These are phyloP conservation scores for Leishmania aethiopica DNA, from an alignment of 208 protist species.

Conservation along the genomic window DNA sequence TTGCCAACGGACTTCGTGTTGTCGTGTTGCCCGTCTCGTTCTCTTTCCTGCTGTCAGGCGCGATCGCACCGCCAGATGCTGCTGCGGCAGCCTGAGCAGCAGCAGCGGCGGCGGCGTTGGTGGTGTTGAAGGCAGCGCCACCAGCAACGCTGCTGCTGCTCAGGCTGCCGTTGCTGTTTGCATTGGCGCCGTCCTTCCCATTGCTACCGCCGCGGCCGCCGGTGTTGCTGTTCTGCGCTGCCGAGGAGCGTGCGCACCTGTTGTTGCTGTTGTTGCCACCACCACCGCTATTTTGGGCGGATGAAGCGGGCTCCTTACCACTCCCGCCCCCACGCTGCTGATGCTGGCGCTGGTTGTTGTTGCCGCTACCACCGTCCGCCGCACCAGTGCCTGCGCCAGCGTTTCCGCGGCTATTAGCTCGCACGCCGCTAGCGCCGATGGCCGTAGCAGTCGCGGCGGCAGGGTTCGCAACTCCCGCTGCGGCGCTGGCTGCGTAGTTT, in stretches of 20 bases:
- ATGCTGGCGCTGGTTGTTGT: slow-evolving; percentile 12
- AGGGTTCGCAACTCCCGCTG: neutral
- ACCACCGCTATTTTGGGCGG: neutral
- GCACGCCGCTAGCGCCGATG: neutral
- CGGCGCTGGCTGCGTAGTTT: neutral
- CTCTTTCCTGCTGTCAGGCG: neutral
- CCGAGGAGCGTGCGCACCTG: neutral
- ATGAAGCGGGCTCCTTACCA: neutral
- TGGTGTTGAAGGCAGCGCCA: neutral
- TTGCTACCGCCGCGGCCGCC: slow-evolving; percentile 7
- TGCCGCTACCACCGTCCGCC: slow-evolving; percentile 3
- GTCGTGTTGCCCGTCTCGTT: neutral
- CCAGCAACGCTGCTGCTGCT: neutral
- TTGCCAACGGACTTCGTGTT: neutral
- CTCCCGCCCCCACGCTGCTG: slow-evolving; percentile 1
- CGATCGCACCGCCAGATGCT: neutral
- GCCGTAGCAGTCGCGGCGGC: neutral
- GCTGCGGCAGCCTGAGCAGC: neutral
- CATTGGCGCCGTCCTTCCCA: neutral
- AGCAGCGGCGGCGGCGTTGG: neutral
- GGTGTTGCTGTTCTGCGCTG: neutral
- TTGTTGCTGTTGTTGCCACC: neutral
- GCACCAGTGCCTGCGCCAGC: neutral
- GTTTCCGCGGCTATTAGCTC: slow-evolving; percentile 1
- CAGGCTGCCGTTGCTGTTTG: neutral